Evolutionary conservation across 2,329 filamentous ascomycete genomes (phyloP), one percentile per base, ranked within the genome.

Genomic region (Raffaelea deltoideospora): DNA sequence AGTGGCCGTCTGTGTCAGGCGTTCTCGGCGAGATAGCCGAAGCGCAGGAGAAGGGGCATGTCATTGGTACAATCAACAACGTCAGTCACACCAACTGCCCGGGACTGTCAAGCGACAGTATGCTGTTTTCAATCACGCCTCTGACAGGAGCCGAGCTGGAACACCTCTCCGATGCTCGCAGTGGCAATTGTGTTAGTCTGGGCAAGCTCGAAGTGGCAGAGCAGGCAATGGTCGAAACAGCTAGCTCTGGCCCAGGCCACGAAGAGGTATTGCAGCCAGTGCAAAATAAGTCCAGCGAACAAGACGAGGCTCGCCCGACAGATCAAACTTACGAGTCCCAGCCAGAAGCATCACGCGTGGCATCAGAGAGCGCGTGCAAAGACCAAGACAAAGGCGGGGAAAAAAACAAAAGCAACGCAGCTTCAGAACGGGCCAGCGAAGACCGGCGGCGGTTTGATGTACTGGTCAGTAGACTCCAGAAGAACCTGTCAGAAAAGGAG

Each of bases 71-170:
- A 4, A 37, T 43, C 14, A 32, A 30, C 15, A 13, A 24, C n/a
- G 14, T 41, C 13, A 31, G 33, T 6, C 33, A 40, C 10, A 34
- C 37, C n/a, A 21, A 27, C 2, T 37, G 28, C 5, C 31, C 41
- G 2, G 22, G 28, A 11, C 36, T 38, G 9, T 14, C 32, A 15
- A 31, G 26, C 11, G 30, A 27, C 14, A 34, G 31, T 8, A 33
- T 45, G 6, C 3, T 43, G 4, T 43, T 45, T 19, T 43, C 43
- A 0, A 39, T 45, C 20, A 43, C 41, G 1, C 43, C 39, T 15
- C 19, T 35, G 5, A 31, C 37, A 3, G 21, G 26, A 4, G n/a
- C 13, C 2, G 40, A 40, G 20, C 6, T 38, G 9, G n/a, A 17
- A 3, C 8, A 10, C 1, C 13, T 33, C 10, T 10, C 19, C 14